A percentile compares a stretch with the other conserved stretches of the same genome.
Conservation (phyloP, 805 yeast species). For the Yarrowia keelungensis region DNA sequence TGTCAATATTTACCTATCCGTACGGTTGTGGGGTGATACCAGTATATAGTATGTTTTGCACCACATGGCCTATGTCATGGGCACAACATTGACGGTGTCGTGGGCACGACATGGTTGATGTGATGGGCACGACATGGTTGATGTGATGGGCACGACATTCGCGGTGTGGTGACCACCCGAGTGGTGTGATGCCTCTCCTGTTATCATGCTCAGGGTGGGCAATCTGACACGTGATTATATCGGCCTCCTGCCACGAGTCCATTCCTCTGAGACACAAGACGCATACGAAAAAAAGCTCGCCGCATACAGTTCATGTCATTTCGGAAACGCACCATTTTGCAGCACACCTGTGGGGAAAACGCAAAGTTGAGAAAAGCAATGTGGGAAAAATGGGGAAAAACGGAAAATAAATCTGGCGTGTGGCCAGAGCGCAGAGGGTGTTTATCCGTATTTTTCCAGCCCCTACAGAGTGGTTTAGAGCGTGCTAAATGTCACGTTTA, state of each 20-base stretch:
- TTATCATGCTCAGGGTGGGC: conserved; percentile 7
- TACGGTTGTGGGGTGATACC: too few relatives aligned
- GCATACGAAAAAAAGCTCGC: neutral
- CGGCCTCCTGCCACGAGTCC: conserved; percentile 7
- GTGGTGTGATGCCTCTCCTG: neutral
- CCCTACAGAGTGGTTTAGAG: too few relatives aligned
- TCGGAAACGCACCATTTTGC: conserved; percentile 30
- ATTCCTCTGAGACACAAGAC: conserved; percentile 1
- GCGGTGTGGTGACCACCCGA: neutral
- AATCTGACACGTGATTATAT: conserved; percentile 5
- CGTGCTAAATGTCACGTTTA: neutral
- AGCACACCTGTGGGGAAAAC: conserved; percentile 6
- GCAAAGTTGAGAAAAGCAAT: conserved; percentile 11
- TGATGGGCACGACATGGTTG: neutral
- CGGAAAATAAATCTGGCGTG: too few relatives aligned
- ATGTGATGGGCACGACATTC: too few relatives aligned
- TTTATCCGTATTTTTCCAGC: neutral
- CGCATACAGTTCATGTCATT: conserved; percentile 13
- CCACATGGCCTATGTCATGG: too few relatives aligned
- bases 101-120: neutral
- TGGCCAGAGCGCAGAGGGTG: neutral
- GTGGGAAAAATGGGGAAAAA: neutral
- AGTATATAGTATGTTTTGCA: too few relatives aligned
- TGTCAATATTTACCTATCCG: too few relatives aligned
- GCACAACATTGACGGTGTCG: too few relatives aligned